Percentiles rank a stretch among this genome's conserved stretches.
Evolutionary conservation across 2,329 filamentous ascomycete species (phyloP).

Genomic region (Alternaria gansuensis): DNA sequence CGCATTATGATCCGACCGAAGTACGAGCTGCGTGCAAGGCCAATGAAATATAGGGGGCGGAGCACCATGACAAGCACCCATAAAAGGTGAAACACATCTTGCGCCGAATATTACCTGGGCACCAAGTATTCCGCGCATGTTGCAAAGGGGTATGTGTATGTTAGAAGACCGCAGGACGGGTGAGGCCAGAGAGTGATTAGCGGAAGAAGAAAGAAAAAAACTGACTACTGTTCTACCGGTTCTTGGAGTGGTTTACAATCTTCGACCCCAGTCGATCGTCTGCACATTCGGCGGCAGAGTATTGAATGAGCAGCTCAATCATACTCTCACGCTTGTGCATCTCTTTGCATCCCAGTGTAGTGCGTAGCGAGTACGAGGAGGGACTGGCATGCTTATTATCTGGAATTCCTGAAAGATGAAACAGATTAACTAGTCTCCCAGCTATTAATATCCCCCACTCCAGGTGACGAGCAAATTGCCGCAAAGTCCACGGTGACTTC

Average conservation of each 20-base stretch:
- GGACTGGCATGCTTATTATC: no score
- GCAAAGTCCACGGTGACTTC: background rate
- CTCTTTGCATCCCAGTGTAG: no score
- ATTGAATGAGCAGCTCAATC: background rate
- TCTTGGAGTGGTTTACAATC: no score
- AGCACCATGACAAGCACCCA: background rate
- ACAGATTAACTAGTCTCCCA: no score
- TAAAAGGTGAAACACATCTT: background rate
- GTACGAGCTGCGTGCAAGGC: background rate
- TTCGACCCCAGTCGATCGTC: background rate
- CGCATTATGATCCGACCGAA: background rate
- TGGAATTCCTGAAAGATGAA: no score
- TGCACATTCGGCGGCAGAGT: background rate
- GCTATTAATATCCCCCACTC: no score
- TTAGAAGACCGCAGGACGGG: background rate
- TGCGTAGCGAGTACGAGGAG: no score
- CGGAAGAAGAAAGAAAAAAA: background rate
- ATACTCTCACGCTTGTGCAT: background rate
- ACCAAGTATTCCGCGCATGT: background rate
- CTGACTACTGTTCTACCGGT: background rate
- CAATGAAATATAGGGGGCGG: no score
- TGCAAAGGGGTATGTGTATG: background rate
- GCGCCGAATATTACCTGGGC: background rate
- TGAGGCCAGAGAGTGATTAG: background rate
- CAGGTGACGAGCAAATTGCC: background rate